These are phyloP conservation scores for Candida sanyaensis DNA, from an alignment of 1,139 yeast genomes.

Conservation along the genomic window DNA sequence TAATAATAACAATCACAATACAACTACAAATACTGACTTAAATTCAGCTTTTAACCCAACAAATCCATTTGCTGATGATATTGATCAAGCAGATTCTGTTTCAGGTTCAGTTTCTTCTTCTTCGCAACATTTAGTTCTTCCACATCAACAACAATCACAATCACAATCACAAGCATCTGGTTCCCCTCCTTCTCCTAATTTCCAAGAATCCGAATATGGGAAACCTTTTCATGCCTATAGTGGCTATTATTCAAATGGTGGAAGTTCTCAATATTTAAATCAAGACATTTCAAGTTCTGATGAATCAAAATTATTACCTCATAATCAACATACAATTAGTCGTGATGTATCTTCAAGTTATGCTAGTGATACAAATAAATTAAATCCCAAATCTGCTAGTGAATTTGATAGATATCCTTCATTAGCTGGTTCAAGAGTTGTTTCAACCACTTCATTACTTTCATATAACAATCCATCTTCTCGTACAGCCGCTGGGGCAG, in stretches of 20 bases:
- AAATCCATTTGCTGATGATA: constrained; percentile 31
- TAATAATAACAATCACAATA: constrained; percentile 14
- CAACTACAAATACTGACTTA: constrained; percentile 11
- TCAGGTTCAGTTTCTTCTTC: constrained; percentile 24
- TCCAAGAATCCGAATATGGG: constrained; percentile 21
- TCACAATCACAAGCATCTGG: constrained; percentile 14
- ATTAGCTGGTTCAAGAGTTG: constrained; percentile 50
- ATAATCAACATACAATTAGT: background rate
- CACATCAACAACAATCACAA: constrained; percentile 15
- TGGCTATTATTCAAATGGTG: constrained; percentile 46
- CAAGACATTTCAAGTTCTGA: constrained; percentile 28
- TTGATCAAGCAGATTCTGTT: constrained; percentile 10
- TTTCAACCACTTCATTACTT: constrained; percentile 45
- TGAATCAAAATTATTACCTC: constrained; percentile 15
- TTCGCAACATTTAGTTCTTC: constrained; percentile 18
- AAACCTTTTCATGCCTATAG: constrained; percentile 46
- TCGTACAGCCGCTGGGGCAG: background rate
- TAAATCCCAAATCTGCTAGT: constrained; percentile 36
- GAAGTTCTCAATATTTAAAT: constrained; percentile 41
- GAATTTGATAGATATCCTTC: constrained; percentile 62
- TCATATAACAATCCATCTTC: constrained; percentile 17
- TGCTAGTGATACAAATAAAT: constrained; percentile 16
- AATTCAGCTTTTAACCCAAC: constrained; percentile 15
- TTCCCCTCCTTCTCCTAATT: constrained; percentile 5
- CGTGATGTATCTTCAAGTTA: constrained; percentile 12